These are phyloP conservation scores for Sporothrix pseudoabietina DNA, from an alignment of 2,329 filamentous ascomycete genomes.

Conservation along the genomic window DNA sequence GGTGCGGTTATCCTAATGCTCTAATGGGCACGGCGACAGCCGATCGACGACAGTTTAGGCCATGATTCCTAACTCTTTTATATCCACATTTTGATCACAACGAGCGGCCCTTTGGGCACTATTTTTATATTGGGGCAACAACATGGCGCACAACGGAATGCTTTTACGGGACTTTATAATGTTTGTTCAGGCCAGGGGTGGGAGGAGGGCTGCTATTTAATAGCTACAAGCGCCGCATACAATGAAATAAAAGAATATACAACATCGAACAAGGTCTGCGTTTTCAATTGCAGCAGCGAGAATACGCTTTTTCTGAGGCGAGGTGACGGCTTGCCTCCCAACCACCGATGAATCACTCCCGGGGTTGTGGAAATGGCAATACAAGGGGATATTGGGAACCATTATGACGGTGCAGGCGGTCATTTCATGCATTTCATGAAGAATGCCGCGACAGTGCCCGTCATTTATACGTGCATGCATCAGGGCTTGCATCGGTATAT, in stretches of 20 bases:
- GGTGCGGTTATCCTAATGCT: background rate
- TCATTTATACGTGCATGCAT: background rate
- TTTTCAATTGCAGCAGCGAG: background rate
- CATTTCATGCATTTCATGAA: background rate
- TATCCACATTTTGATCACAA: background rate
- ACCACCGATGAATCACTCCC: background rate
- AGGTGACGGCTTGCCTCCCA: background rate
- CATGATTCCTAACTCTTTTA: background rate
- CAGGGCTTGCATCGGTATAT: background rate
- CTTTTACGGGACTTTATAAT: background rate
- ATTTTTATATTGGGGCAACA: conserved; percentile 8
- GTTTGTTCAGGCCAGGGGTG: background rate
- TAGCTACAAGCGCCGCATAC: background rate
- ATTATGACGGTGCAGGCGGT: background rate
- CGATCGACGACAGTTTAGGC: background rate
- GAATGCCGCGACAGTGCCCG: background rate
- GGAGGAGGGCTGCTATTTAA: background rate
- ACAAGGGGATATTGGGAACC: background rate
- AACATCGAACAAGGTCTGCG: background rate
- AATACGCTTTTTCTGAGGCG: background rate
- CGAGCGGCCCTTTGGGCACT: background rate
- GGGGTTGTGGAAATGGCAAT: conserved; percentile 1
- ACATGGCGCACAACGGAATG: conserved; percentile 7
- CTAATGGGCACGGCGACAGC: no score
- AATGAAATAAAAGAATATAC: conserved; percentile 3